phyloP scores from a whole-genome alignment of 139 green algal genomes.

The Coelastrella sp. region DNA sequence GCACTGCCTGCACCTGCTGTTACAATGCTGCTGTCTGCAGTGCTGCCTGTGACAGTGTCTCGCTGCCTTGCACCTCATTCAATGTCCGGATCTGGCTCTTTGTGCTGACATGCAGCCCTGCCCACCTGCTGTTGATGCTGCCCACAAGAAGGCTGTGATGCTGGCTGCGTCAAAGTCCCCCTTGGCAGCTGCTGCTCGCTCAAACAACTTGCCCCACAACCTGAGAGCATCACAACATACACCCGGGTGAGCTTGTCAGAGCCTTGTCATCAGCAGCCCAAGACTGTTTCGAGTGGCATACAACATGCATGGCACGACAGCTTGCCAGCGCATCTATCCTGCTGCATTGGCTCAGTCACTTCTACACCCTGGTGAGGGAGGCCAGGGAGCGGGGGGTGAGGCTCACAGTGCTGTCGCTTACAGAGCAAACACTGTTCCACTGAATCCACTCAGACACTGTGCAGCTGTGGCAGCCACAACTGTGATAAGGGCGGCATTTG shows the following conservation, averaged over 20 bases:
- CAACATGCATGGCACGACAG: too few relatives aligned
- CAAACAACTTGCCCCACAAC: slow-evolving; percentile 68
- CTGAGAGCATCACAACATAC: neutral
- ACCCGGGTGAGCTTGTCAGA: too few relatives aligned
- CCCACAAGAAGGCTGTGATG: slow-evolving; percentile 65
- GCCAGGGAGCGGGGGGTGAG: too few relatives aligned
- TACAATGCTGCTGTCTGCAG: too few relatives aligned
- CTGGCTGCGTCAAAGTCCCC: slow-evolving; percentile 58
- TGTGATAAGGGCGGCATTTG: neutral
- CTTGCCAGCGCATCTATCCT: too few relatives aligned
- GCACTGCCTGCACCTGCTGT: too few relatives aligned
- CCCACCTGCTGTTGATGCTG: slow-evolving; percentile 57
- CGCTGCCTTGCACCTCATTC: neutral
- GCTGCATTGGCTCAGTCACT: too few relatives aligned
- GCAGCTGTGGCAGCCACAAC: neutral
- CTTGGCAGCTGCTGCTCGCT: slow-evolving; percentile 49
- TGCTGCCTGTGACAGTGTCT: neutral
- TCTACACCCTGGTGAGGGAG: too few relatives aligned
- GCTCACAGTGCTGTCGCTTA: too few relatives aligned
- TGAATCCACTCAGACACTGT: neutral
- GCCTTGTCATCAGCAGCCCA: too few relatives aligned
- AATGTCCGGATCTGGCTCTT: too few relatives aligned
- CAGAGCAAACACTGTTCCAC: neutral
- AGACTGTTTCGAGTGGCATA: too few relatives aligned
- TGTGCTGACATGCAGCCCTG: neutral